These are phyloP conservation scores for Venturia pyrina DNA, from an alignment of 2,329 filamentous ascomycete genomes.

Conservation along the genomic window DNA sequence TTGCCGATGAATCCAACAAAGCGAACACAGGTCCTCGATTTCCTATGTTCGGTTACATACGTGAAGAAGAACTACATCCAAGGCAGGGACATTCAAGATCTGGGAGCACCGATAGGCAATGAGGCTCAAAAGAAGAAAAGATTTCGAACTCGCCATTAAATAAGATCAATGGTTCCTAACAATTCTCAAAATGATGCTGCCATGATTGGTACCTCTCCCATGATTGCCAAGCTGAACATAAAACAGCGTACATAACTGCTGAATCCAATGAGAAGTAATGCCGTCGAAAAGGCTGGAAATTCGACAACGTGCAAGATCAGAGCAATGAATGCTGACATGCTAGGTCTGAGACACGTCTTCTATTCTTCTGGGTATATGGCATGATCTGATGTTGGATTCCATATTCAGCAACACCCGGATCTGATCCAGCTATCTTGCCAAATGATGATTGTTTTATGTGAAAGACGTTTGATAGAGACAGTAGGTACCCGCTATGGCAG, in stretches of 20 bases:
- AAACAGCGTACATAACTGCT: background rate
- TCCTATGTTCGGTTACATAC: background rate
- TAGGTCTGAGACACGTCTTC: too few relatives aligned
- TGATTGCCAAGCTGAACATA: background rate
- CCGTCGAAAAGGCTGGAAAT: background rate
- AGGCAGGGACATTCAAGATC: background rate
- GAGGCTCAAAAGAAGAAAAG: background rate
- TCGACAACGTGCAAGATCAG: background rate
- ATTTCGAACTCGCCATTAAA: background rate
- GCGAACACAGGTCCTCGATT: background rate
- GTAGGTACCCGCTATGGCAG: background rate
- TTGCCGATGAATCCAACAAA: background rate
- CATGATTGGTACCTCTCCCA: background rate
- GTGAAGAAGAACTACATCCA: background rate
- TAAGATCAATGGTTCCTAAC: background rate
- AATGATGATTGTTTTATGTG: background rate
- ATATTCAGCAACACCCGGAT: background rate
- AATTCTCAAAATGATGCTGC: background rate
- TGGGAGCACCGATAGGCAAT: background rate
- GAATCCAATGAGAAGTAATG: background rate
- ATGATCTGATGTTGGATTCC: background rate
- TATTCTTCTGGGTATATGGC: too few relatives aligned
- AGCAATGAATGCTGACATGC: background rate
- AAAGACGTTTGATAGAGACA: background rate
- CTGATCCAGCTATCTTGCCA: background rate